Percentiles rank a stretch among this genome's conserved stretches.
phyloP scores from a whole-genome alignment of 345 rosid species.

The Eucalyptus polybractea region DNA sequence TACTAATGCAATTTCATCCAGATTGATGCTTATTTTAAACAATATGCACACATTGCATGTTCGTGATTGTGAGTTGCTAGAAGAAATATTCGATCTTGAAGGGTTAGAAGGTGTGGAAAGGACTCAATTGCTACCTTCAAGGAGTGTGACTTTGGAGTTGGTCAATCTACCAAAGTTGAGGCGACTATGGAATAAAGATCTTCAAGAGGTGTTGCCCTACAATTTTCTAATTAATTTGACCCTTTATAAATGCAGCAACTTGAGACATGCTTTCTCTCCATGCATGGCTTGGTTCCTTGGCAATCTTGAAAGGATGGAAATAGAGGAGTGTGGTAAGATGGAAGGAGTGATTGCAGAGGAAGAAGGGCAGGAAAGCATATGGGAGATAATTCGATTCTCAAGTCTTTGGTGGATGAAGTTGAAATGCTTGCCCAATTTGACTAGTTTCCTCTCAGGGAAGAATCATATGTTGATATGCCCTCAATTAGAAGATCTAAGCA shows the following conservation, averaged over 20 bases:
- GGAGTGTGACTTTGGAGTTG: not conserved
- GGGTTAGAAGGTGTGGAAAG: not conserved
- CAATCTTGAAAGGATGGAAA: not conserved
- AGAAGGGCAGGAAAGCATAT: not conserved
- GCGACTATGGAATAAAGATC: not conserved
- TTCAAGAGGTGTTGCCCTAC: not conserved
- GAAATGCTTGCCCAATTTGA: not conserved
- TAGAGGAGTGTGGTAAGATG: not conserved
- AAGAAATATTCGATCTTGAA: not conserved
- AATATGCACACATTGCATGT: not conserved
- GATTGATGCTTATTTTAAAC: not conserved
- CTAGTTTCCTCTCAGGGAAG: not conserved
- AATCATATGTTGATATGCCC: not conserved
- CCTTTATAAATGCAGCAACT: not conserved
- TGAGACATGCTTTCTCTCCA: not conserved
- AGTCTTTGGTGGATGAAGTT: not conserved
- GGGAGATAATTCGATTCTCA: not conserved
- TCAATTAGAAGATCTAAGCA: fast-evolving
- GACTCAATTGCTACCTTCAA: not conserved
- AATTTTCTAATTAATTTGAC: not conserved
- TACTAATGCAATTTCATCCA: not conserved
- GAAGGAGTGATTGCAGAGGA: not conserved
- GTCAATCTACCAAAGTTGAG: not conserved
- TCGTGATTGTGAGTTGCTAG: not conserved
- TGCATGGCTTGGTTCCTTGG: not conserved